A percentile compares a stretch with the other conserved stretches of the same genome.
phyloP scores from a whole-genome alignment of 345 rosid genomes.

The Hevea brasiliensis region DNA sequence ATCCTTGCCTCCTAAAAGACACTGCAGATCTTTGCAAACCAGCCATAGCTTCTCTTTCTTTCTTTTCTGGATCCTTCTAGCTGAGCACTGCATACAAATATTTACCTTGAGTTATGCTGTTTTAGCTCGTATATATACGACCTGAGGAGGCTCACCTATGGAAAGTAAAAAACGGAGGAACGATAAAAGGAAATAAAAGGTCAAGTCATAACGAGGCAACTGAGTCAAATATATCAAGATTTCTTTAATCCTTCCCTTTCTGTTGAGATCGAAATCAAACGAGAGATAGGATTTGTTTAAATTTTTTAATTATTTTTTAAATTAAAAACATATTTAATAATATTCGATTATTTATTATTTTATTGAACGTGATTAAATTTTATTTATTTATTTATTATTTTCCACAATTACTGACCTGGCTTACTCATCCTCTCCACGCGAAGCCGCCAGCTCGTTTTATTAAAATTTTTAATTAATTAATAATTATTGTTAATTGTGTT shows the following conservation, averaged over 20 bases:
- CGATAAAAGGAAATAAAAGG: slow-evolving; percentile 1
- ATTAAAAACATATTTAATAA: too few relatives aligned
- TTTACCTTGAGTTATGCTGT: not conserved
- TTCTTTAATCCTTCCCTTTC: not conserved
- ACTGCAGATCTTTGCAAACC: slow-evolving; percentile 86
- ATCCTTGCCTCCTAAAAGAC: slow-evolving; percentile 91
- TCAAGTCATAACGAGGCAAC: slow-evolving; percentile 19
- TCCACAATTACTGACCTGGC: too few relatives aligned
- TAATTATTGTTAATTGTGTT: too few relatives aligned
- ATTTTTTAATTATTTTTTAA: not conserved
- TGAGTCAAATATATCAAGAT: slow-evolving; percentile 22
- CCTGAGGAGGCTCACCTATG: too few relatives aligned
- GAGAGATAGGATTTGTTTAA: not conserved
- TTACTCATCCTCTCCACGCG: too few relatives aligned
- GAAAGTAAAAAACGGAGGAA: not conserved
- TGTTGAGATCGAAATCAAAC: not conserved
- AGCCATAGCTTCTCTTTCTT: slow-evolving; percentile 47
- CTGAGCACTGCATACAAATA: slow-evolving; percentile 11
- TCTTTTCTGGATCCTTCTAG: not conserved
- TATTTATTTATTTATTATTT: too few relatives aligned
- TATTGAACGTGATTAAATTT: too few relatives aligned
- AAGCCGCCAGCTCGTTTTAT: too few relatives aligned
- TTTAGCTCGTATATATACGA: not conserved
- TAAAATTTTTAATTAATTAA: too few relatives aligned
- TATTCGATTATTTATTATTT: too few relatives aligned